These are phyloP conservation scores for Cladosporium oxysporum DNA, from an alignment of 2,329 filamentous ascomycete genomes.

Conservation along the genomic window DNA sequence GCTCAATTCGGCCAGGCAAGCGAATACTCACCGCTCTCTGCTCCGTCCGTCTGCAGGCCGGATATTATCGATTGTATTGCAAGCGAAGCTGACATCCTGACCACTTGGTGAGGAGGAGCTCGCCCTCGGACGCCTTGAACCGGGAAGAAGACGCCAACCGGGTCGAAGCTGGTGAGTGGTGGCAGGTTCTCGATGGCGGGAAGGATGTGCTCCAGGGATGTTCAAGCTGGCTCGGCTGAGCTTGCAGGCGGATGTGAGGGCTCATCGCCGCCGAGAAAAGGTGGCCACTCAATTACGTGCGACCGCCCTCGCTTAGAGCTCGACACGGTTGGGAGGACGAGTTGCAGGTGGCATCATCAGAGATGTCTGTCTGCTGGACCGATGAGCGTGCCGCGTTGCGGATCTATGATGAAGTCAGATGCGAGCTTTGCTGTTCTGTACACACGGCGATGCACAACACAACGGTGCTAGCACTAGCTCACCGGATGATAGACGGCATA, in stretches of 20 bases:
- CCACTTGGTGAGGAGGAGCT: not conserved
- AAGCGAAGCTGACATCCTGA: conserved; percentile 1
- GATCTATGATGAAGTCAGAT: not conserved
- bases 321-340: conserved; percentile 1
- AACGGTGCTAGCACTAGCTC: not conserved
- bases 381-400: not conserved
- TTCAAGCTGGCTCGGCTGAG: not conserved
- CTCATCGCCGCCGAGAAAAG: conserved; percentile 5
- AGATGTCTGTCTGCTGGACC: not conserved
- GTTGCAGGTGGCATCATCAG: not conserved
- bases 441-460: not conserved
- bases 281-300: not conserved
- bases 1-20: conserved; percentile 1
- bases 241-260: conserved; percentile 11
- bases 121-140: not conserved
- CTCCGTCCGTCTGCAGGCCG: not conserved
- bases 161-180: conserved; percentile 12
- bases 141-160: not conserved
- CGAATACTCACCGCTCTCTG: conserved; percentile 3
- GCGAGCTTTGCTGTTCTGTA: not conserved
- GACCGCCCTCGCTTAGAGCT: conserved; percentile 3
- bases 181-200: conserved; percentile 8
- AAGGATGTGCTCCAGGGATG: conserved; percentile 19
- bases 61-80: not conserved
- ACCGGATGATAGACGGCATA: not conserved